Conservation (phyloP, 2,329 filamentous ascomycete genomes). For the Zymoseptoria crescenta region DNA sequence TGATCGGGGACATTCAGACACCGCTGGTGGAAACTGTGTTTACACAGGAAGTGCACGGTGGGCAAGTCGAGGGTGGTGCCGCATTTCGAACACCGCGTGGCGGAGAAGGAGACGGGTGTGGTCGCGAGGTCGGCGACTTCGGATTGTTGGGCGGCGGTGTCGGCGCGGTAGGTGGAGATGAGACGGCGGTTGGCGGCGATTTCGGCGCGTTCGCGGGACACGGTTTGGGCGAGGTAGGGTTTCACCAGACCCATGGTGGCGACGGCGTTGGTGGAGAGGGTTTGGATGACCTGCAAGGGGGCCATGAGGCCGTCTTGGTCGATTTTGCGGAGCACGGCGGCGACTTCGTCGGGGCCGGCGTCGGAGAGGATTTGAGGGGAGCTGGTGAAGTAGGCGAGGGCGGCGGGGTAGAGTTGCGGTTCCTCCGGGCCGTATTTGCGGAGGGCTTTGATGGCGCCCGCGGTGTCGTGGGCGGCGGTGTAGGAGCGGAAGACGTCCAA, state of each 20-base stretch:
- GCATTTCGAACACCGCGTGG: conserved; percentile 80
- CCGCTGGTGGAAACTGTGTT: conserved; percentile 90
- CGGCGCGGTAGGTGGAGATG: conserved; percentile 73
- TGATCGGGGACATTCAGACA: conserved; percentile 58
- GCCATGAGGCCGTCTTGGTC: conserved; percentile 89
- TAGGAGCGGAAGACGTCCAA: conserved; percentile 97
- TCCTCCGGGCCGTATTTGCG: conserved; percentile 87
- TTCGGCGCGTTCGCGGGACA: conserved; percentile 78
- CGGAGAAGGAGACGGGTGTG: conserved; percentile 83
- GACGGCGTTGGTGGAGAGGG: conserved; percentile 67
- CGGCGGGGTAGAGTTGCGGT: conserved; percentile 84
- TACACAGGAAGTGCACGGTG: conserved; percentile 91
- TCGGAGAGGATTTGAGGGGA: conserved; percentile 73
- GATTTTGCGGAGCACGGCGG: conserved; percentile 73
- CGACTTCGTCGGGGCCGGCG: conserved; percentile 69
- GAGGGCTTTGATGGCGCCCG: conserved; percentile 80
- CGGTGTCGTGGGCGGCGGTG: conserved; percentile 83
- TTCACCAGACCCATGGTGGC: conserved; percentile 98
- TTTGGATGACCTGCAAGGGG: conserved; percentile 92
- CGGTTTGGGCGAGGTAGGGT: conserved; percentile 79
- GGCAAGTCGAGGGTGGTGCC: conserved; percentile 72
- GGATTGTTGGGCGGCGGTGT: conserved; percentile 69
- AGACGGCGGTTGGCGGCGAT: conserved; percentile 73
- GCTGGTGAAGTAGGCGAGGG: conserved; percentile 87
- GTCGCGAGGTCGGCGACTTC: conserved; percentile 70